Base-by-base conservation (phyloP, 306 rosid species). In the Lathyrus oleraceus region DNA sequence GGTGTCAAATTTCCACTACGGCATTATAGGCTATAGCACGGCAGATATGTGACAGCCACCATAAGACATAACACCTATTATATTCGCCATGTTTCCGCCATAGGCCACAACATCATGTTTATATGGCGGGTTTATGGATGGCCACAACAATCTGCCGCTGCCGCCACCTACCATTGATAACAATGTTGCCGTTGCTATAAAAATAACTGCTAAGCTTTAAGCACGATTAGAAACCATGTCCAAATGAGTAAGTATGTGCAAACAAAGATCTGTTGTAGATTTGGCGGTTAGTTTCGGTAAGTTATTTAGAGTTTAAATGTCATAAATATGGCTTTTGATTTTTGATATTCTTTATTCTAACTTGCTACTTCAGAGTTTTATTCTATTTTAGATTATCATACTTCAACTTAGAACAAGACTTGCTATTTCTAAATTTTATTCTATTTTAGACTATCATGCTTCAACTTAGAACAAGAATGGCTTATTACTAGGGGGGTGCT, bases 201-300 rank as follows among this genome's bases (percentile, higher is more conserved):
- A 35, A 35, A 35, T 7, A 6, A 35, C 39, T 48, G 16, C 36
- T 36, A 45, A 57, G 25, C 48, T 20, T 25, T 16, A 20, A 64
- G 51, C 69, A 48, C 2, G 38, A 58, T 16, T 44, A 66, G n/a
- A 72, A 62, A 25, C 62, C 56, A 35, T 52, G 68, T 65, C 39
- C 39, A 65, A 65, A 44, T 44, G 56, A 12, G 23, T 44, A 65
- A 25, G 57, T 23, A 65, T n/a, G 57, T 14, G 70, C 10, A 28
- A n/a, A 25, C n/a, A 65, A 45, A 25, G 40, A 45, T 23, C 71
- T 28, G 25, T 10, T 61, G 53, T 40, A 23, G 21, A 42, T 21
- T 63, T 36, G 36, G 36, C 5, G 21, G 9, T 63, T 63, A 38
- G 52, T 39, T 63, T 63, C 17, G 8, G 14, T 3, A 13, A 20